These are phyloP conservation scores for Aspergillus bridgeri DNA, from an alignment of 495 filamentous ascomycete species.

Conservation along the genomic window DNA sequence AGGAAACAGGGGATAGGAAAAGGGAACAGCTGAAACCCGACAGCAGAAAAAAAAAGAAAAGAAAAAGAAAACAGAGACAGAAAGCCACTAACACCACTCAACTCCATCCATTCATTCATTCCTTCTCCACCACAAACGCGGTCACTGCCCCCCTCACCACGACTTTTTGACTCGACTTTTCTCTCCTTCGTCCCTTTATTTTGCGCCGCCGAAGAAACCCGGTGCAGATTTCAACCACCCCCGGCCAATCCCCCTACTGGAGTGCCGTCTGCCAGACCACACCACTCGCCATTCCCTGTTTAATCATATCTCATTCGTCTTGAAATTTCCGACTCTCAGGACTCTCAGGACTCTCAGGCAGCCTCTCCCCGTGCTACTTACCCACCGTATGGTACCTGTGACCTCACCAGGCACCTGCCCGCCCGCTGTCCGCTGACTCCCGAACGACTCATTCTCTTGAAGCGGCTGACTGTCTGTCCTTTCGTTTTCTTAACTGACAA, in stretches of 20 bases:
- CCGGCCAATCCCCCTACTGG: background rate
- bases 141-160: slow-evolving; percentile 9
- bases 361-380: slow-evolving; percentile 6
- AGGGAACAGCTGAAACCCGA: background rate
- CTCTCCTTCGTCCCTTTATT: background rate
- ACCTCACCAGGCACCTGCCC: slow-evolving; percentile 40
- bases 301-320: background rate
- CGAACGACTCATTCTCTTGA: slow-evolving; percentile 2
- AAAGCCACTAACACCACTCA: background rate
- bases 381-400: slow-evolving; percentile 34
- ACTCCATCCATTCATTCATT: background rate
- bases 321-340: background rate
- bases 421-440: slow-evolving; percentile 20
- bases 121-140: background rate
- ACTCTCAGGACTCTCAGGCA: slow-evolving; percentile 3
- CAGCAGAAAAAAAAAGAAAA: background rate
- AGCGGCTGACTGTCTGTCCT: slow-evolving; percentile 9
- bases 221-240: background rate
- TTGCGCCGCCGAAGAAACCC: background rate
- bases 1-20: background rate
- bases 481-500: background rate
- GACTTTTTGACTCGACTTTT: slow-evolving; percentile 10
- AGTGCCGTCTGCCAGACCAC: background rate
- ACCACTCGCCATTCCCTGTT: background rate
- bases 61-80: too few species aligned